A percentile compares a stretch with the other conserved stretches of the same genome.
Conservation (phyloP, 2,329 filamentous ascomycete species). For the Colletotrichum ledebouriae region DNA sequence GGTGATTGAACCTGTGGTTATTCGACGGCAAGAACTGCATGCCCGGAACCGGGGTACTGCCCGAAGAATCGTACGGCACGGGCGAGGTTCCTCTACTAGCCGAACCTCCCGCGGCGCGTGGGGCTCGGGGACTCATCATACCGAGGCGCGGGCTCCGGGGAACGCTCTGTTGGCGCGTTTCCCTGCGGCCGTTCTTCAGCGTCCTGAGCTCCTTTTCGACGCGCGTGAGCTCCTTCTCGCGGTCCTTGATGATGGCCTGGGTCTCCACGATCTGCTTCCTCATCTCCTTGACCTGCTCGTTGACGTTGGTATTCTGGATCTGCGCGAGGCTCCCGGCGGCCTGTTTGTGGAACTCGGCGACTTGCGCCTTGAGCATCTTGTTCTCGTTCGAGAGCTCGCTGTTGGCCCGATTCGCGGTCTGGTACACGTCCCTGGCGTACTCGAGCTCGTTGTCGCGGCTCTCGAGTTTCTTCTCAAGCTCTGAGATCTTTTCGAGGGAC, state of each 20-base stretch:
- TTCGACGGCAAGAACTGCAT: constrained; percentile 57
- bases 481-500: constrained; percentile 54
- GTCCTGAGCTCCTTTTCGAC: constrained; percentile 63
- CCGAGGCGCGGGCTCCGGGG: constrained; percentile 69
- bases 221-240: constrained; percentile 64
- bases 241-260: constrained; percentile 59
- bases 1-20: constrained; percentile 59
- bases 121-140: constrained; percentile 64
- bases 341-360: constrained; percentile 57
- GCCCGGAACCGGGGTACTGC: constrained; percentile 51
- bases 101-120: constrained; percentile 50
- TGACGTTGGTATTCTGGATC: constrained; percentile 62
- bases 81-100: constrained; percentile 66
- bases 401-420: constrained; percentile 65
- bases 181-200: constrained; percentile 64
- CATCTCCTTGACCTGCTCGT: constrained; percentile 52
- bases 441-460: constrained; percentile 62
- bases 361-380: constrained; percentile 57
- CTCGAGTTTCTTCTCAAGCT: constrained; percentile 55
- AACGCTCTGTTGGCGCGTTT: constrained; percentile 69
- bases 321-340: constrained; percentile 60
- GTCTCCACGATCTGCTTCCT: constrained; percentile 58
- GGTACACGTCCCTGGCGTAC: constrained; percentile 71
- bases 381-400: constrained; percentile 62
- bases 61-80: constrained; percentile 51